A percentile compares a stretch with the other conserved stretches of the same genome.
Conservation (phyloP, 768 basidiomycete species). For the Russula brevipes region DNA sequence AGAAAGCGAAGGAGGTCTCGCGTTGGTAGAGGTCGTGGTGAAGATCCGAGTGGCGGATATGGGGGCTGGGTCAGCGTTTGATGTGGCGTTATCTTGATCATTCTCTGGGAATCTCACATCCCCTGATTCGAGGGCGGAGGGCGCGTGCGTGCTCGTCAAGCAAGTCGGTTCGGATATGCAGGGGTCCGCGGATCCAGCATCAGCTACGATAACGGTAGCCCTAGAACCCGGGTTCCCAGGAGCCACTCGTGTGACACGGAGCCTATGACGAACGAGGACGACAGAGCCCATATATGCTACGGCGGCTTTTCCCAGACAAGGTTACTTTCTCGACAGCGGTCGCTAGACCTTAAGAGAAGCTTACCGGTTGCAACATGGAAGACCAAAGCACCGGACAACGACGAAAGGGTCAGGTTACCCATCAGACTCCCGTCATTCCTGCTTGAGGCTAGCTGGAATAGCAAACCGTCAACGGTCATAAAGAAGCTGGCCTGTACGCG, state of each 20-base stretch:
- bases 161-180: neutral
- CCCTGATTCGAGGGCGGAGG: constrained; percentile 10
- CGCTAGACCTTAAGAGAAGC: neutral
- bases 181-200: neutral
- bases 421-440: neutral
- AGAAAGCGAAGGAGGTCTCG: neutral
- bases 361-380: constrained; percentile 24
- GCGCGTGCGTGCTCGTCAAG: neutral
- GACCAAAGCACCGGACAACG: constrained; percentile 21
- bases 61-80: neutral
- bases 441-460: neutral
- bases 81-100: neutral
- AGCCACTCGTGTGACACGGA: neutral
- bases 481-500: constrained; percentile 21
- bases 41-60: neutral
- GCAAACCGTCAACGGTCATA: constrained; percentile 20
- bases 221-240: neutral
- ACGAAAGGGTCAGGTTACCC: constrained; percentile 11
- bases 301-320: constrained; percentile 10
- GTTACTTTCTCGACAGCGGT: neutral
- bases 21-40: neutral
- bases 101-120: neutral
- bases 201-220: neutral
- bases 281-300: constrained; percentile 19
- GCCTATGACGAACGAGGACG: constrained; percentile 20